Evolutionary conservation across 192 early-diverging fungal genomes (phyloP), one percentile per base, ranked within the genome.

Genomic region (Phlyctochytrium planicorne): DNA sequence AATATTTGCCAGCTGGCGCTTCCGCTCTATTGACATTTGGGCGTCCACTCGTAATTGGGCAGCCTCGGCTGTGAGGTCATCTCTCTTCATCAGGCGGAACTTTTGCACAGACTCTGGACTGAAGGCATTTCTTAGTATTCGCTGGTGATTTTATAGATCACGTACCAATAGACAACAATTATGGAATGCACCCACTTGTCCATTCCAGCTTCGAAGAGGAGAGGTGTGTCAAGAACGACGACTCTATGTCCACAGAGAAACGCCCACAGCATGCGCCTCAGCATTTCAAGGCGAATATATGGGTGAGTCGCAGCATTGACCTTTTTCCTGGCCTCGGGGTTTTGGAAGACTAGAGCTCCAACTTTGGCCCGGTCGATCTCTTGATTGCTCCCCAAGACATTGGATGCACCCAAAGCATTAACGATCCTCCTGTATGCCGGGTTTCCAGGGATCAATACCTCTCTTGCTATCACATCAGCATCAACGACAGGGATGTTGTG

Each of bases 281-380:
- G 69, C 68, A 97, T 94, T 63, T 93, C 91, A n/a, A 86, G 75
- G 52, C 92, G 80, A 27, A 99, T 88, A 30, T 82, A 71, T 2
- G 96, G 97, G 68, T 99, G 97, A 6, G 93, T 96, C 68, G 88
- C 90, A 1, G 62, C 66, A 69, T 99, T 98, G 47, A 97, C 80
- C 4, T 82, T 69, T 30, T 86, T 80, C 31, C 97, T 84, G 32
- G 91, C 86, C 12, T 66, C 78, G 2, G 81, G 59, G 75, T 97
- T 86, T 14, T 78, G 75, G 72, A 98, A 98, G 30, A 97, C 85
- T 14, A 94, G 84, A 2, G 71, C 65, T 33, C 90, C 95, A 4
- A 97, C 80, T 63, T 91, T 91, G 10, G 82, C 72, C 17, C 94
- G 82, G 78, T 95, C 88, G 34, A 93, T 74, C 3, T 77, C 68